Base-by-base conservation (phyloP, 2,329 filamentous ascomycete genomes). In the Drechslerella dactyloides region DNA sequence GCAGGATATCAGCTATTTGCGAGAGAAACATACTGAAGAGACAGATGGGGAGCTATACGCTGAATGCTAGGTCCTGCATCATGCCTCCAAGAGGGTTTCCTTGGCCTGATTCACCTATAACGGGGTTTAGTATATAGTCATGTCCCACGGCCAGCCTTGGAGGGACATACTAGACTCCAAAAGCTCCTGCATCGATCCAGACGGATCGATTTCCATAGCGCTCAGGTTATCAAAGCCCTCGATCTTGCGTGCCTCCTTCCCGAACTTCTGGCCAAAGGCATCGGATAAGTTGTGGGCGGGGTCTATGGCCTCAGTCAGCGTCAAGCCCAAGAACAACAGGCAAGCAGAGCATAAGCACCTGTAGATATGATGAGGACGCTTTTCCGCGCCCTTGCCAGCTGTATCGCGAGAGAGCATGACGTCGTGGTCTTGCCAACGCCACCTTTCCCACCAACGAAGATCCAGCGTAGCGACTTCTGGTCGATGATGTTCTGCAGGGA, bases 361-460 rank as follows among this genome's bases (percentile, higher is more conserved):
- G 94, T 99, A 42, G 93, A 97, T 82, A 99, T 99, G 80, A 99
- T 89, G 68, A 99, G 87, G 73, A 99, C 94, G 73, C 90, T 96
- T 82, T 93, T 93, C 81, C 94, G 91, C 77, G 92, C 91, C 81
- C 90, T 92, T 77, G 94, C 92, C 75, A 99, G 90, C 82, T 99
- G 94, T 79, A 99, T 97, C 74, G 94, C 94, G 75, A 99, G 89
- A 8, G 93, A 97, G 82, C 94, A 99, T 6, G 93, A 97, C 15
- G 94, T 99, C n/a, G 94, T 99, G 27, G 94, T 99, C 84, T 99
- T 99, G 80, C 94, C 94, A 51, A 99, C 94, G 79, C 94, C 94
- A 78, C 94, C 94, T 82, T 99, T 99, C 76, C 94, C 94, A 78
- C 94, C 94, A 72, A 99, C 94, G 78, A 99, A 99, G 82, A 99